phyloP scores from a whole-genome alignment of 176 grass and related monocot species.

The Lolium multiflorum region DNA sequence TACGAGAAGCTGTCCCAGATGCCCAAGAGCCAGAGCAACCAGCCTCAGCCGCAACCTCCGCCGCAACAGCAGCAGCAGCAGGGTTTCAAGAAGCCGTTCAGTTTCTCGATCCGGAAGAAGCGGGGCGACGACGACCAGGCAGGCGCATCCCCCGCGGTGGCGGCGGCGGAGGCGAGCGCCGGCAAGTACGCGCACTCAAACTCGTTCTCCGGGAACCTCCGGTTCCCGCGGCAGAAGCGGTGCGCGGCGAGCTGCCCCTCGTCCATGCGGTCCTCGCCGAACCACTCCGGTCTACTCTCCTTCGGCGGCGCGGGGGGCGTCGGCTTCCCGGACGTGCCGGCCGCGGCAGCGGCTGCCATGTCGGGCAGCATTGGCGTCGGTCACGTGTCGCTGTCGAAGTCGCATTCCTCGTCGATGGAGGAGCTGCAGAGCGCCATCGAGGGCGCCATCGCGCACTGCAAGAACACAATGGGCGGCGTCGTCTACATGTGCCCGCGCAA shows the following conservation, averaged over 20 bases:
- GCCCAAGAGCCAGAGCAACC: constrained; percentile 66
- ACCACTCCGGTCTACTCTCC: constrained; percentile 84
- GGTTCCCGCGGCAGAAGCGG: constrained; percentile 72
- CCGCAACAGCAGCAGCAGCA: constrained; percentile 51
- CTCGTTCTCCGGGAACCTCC: constrained; percentile 96
- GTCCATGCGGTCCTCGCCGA: constrained; percentile 92
- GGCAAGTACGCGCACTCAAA: constrained; percentile 67
- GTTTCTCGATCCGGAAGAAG: constrained; percentile 90
- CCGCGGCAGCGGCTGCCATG: constrained; percentile 33
- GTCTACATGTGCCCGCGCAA: constrained; percentile 32
- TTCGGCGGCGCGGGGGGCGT: constrained; percentile 54
- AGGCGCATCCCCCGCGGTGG: not conserved
- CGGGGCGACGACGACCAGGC: constrained; percentile 38
- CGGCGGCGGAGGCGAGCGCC: not conserved
- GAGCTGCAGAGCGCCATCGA: constrained; percentile 93
- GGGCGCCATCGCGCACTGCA: constrained; percentile 98
- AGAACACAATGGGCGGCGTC: constrained; percentile 69
- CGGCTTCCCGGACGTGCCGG: constrained; percentile 67
- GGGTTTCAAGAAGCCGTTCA: constrained; percentile 78
- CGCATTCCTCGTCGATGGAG: constrained; percentile 79
- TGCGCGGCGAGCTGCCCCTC: constrained; percentile 94
- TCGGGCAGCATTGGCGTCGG: constrained; percentile 33
- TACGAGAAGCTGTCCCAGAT: constrained; percentile 91
- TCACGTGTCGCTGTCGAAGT: constrained; percentile 58
- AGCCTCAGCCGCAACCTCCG: constrained; percentile 27